Evolutionary conservation across 352 stramenopile genomes (phyloP), one percentile per base, ranked within the genome.

Genomic region (Aphanomyces euteiches): DNA sequence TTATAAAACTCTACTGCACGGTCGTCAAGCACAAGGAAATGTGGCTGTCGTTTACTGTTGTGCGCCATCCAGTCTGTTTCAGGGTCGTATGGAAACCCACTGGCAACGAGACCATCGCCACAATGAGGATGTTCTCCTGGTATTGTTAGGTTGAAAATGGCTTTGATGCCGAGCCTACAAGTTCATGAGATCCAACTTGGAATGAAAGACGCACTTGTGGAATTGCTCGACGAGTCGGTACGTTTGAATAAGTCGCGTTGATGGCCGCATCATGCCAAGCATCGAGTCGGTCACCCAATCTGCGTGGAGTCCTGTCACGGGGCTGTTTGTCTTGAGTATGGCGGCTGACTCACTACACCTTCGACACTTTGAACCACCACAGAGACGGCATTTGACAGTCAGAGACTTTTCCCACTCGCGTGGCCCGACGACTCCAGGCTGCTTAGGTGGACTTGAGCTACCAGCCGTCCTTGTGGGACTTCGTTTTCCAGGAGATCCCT

Each of bases 91-190:
- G 90, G 89, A 67, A 97, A 97, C 2, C 88, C 87, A 47, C 81
- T 92, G 6, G 73, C 50, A 0, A 79, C 81, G 57, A 95, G 76
- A 0, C 84, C 87, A 53, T 95, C 88, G n/a, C 90, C 90, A 60
- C 88, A 97, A 73, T 95, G 92, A 3, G 90, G 90, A 40, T 97
- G 89, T 71, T 97, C 90, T n/a, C 90, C 89, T 7, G 90, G 88
- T 36, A 96, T 78, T 7, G 90, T 97, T n/a, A 97, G 74, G 65
- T 97, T 97, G 71, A 97, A 93, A 12, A 96, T 86, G 1, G 87
- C 88, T 10, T 84, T 90, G 63, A 97, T 91, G 28, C 80, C 81
- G 37, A 92, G 67, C 65, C 87, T 94, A 71, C 2, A 57, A 4
- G 59, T 21, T 40, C 28, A 28, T 13, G 1, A 1, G 28, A 41